Base-by-base conservation (phyloP, 371 early-diverging fungal species). In the Chytridium lagenaria region DNA sequence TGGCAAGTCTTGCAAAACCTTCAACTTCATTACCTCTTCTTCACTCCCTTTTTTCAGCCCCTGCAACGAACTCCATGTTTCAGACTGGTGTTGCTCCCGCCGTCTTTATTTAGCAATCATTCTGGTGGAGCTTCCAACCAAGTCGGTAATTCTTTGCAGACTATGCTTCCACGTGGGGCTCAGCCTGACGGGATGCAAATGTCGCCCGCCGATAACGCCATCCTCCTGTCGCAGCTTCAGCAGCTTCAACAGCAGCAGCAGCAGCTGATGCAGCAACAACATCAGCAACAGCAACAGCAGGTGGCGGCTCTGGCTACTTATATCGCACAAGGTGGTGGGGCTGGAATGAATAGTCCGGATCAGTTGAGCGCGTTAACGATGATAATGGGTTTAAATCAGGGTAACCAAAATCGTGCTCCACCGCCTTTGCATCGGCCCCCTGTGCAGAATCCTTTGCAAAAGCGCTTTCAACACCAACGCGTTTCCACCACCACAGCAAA, bases 1-100 rank as follows among this genome's bases (percentile, higher is more conserved):
- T 66, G 12, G 66, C 66, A 30, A 66, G 66, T 30, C 66, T 66
- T 2, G 66, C 66, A 66, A 66, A 66, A 19, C 19, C 66, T 28
- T 26, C 12, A 10, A 52, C 55, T 52, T 52, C 55, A 23, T 12
- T 26, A 12, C 61, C 61, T 61, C 36, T 15, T 61, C 61, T 23
- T 26, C 23, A 5, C 55, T 5, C 55, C 7, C 5, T 26, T 52
- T 26, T 52, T 52, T 52, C 26, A 23, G 26, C 55, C 55, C 55
- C 55, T 23, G 44, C 44, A 44, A 19, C 44, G 44, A 44, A 44
- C 19, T 19, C 44, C 57, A 19, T 55, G 22, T 55, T 55, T 55
- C 57, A 55, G 57, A 55, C 57, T 16, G 57, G 57, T 10, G 57
- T 55, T 19, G 57, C 23, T 55, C 57, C 57, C 22, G 15, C 57